A percentile compares a stretch with the other conserved stretches of the same genome.
Conservation (phyloP, 1,284 basidiomycete species). For the Moesziomyces globuligerus region DNA sequence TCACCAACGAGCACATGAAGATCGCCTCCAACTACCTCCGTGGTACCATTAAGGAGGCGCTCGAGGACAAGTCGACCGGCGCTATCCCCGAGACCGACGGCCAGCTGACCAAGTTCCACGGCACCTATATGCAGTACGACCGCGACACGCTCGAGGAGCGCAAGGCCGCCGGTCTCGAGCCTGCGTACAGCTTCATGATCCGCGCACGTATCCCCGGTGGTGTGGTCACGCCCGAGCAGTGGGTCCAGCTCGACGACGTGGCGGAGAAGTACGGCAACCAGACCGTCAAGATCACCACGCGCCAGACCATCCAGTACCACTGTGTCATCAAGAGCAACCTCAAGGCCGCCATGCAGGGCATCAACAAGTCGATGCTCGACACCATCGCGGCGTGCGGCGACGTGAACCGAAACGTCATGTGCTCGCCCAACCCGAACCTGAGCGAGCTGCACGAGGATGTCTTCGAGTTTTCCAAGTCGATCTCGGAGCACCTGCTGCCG, state of each 20-base stretch:
- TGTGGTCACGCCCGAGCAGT: constrained; percentile 89
- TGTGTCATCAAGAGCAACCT: constrained; percentile 96
- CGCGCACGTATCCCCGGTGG: constrained; percentile 95
- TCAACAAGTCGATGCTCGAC: constrained; percentile 90
- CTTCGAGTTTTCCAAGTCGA: constrained; percentile 83
- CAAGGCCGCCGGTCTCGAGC: constrained; percentile 89
- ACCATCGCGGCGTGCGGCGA: constrained; percentile 98
- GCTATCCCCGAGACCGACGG: constrained; percentile 88
- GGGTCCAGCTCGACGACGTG: constrained; percentile 94
- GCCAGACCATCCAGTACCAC: constrained; percentile 99
- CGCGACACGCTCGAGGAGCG: constrained; percentile 97
- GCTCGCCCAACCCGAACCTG: constrained; percentile 87
- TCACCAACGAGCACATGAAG: constrained; percentile 99
- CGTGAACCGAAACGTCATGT: constrained; percentile 93
- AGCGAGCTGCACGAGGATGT: constrained; percentile 86
- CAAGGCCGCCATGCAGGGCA: constrained; percentile 95
- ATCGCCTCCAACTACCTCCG: constrained; percentile 93
- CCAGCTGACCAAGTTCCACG: constrained; percentile 99
- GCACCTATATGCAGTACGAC: constrained; percentile 78
- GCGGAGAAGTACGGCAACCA: constrained; percentile 93
- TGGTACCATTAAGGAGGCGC: constrained; percentile 90
- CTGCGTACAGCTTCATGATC: constrained; percentile 98
- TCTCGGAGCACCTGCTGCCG: constrained; percentile 89
- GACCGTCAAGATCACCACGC: constrained; percentile 96
- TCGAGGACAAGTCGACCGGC: constrained; percentile 86